Conservation (phyloP, 306 rosid species). For the Begonia loranthoides region DNA sequence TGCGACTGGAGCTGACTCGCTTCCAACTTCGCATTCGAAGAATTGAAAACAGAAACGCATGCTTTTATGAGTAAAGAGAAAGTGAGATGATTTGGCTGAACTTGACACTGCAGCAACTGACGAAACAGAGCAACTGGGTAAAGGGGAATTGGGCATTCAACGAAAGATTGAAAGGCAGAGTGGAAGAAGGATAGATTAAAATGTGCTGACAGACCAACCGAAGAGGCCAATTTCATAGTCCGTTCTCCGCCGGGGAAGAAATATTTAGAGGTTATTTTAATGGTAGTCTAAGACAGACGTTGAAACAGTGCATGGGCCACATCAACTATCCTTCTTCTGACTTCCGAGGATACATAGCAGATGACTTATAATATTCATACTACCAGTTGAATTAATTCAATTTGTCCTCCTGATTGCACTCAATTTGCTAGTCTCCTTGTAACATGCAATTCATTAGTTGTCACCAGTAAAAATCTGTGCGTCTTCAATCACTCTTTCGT, state of each 20-base stretch:
- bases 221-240: constrained; percentile 27
- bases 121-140: constrained; percentile 26
- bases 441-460: too few species aligned
- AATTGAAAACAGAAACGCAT: constrained; percentile 18
- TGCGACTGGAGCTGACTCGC: constrained; percentile 45
- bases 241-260: constrained; percentile 8
- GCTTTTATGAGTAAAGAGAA: constrained; percentile 54
- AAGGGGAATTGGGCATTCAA: constrained; percentile 12
- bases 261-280: neutral
- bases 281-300: too few species aligned
- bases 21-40: constrained; percentile 16
- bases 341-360: too few species aligned
- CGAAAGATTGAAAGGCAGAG: constrained; percentile 21
- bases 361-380: too few species aligned
- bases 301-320: too few species aligned
- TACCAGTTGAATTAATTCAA: too few species aligned
- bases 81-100: constrained; percentile 31
- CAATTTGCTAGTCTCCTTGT: too few species aligned
- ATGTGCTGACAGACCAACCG: constrained; percentile 17
- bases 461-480: too few species aligned
- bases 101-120: constrained; percentile 19
- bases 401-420: too few species aligned
- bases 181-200: constrained; percentile 28
- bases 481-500: too few species aligned
- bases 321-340: too few species aligned